These are phyloP conservation scores for Quercus phellos DNA, from an alignment of 331 rosid genomes.

Conservation along the genomic window DNA sequence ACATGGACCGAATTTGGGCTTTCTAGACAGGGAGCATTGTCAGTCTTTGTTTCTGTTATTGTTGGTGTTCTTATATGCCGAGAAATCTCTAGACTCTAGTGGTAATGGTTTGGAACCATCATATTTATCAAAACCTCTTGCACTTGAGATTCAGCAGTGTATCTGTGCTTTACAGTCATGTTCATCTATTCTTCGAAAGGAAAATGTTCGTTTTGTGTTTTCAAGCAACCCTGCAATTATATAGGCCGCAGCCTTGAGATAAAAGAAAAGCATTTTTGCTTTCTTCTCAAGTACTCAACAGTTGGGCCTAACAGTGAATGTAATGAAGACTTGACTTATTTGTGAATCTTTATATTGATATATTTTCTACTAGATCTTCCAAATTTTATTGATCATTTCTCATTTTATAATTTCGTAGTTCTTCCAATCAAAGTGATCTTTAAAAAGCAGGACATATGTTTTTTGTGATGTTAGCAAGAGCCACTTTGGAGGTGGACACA, in stretches of 20 bases:
- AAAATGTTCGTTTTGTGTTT: background rate
- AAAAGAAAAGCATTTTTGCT: too few relatives aligned
- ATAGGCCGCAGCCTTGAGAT: too few relatives aligned
- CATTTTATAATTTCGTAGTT: background rate
- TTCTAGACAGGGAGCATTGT: constrained; percentile 61
- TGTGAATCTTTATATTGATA: background rate
- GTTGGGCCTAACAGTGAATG: background rate
- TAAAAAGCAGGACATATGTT: background rate
- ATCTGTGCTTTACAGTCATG: background rate
- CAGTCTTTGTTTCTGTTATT: constrained; percentile 35
- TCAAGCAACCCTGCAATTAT: too few relatives aligned
- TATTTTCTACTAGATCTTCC: background rate
- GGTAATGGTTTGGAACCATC: constrained; percentile 17
- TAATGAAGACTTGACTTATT: background rate
- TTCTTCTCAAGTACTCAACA: too few relatives aligned
- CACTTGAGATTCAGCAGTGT: constrained; percentile 4
- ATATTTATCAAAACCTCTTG: background rate
- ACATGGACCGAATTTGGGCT: constrained; percentile 69
- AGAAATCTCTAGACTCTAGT: constrained; percentile 23
- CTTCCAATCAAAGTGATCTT: background rate
- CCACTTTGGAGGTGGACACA: background rate
- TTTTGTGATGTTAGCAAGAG: background rate
- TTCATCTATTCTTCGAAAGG: background rate
- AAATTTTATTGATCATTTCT: background rate
- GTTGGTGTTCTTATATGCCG: constrained; percentile 44